Evolutionary conservation across 1,284 basidiomycete species (phyloP).

Genomic region (Pascua sp.): DNA sequence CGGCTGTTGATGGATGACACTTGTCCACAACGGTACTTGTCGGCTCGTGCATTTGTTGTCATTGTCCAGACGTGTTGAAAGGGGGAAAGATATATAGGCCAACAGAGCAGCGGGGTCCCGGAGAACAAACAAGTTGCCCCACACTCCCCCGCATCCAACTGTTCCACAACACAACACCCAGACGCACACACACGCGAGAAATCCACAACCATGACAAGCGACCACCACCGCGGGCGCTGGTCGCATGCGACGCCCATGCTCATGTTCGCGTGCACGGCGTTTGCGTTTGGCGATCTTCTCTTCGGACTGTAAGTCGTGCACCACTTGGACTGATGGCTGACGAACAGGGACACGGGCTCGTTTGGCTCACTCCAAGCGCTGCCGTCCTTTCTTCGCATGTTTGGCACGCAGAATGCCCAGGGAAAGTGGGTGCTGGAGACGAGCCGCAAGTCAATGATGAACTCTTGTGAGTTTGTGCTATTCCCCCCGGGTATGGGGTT

Average conservation of each 20-base stretch:
- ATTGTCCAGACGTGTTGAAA: too few relatives aligned
- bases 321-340: neutral
- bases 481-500: too few relatives aligned
- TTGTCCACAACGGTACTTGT: too few relatives aligned
- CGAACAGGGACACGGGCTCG: constrained; percentile 8
- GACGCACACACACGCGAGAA: too few relatives aligned
- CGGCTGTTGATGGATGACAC: too few relatives aligned
- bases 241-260: too few relatives aligned
- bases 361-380: constrained; percentile 14
- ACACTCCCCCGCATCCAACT: neutral
- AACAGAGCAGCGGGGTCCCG: too few relatives aligned
- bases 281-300: constrained; percentile 8
- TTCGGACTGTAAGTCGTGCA: constrained; percentile 10
- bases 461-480: neutral
- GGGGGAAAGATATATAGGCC: too few relatives aligned
- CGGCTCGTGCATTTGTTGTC: too few relatives aligned
- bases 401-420: neutral
- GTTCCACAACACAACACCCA: neutral
- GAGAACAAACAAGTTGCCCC: neutral
- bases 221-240: too few relatives aligned
- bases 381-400: constrained; percentile 8
- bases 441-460: constrained; percentile 7
- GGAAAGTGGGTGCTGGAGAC: neutral
- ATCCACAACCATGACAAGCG: too few relatives aligned
- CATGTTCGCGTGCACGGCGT: neutral